Conservation (phyloP, 2,329 filamentous ascomycete species). For the Alternaria sp. region DNA sequence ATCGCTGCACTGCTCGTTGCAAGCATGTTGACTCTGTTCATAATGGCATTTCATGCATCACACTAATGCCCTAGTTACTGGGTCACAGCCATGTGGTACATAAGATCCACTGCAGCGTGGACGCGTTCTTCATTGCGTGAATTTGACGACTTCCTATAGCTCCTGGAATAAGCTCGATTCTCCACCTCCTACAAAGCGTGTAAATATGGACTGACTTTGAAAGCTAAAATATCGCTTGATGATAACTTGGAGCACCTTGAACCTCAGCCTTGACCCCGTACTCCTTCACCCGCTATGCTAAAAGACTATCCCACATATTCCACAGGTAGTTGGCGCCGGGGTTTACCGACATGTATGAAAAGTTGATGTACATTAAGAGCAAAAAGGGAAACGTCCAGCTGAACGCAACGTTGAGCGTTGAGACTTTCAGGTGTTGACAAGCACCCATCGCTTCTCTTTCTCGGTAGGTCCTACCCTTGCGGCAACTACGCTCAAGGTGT, state of each 20-base stretch:
- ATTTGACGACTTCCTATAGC: not conserved
- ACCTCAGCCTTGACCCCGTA: not conserved
- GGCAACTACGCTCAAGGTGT: conserved; percentile 71
- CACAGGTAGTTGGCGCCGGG: not conserved
- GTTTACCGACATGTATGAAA: not conserved
- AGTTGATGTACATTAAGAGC: not conserved
- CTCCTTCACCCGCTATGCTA: not conserved
- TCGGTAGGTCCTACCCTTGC: conserved; percentile 66
- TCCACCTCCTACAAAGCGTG: not conserved
- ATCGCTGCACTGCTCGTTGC: not conserved
- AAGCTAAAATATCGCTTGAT: not conserved
- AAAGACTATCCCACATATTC: not conserved
- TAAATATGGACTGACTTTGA: not conserved
- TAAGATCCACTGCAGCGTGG: not conserved
- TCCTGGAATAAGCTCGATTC: not conserved
- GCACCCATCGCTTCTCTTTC: conserved; percentile 69
- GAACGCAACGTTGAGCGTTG: not conserved
- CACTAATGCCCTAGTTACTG: not conserved
- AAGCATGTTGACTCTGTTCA: not conserved
- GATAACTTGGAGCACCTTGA: not conserved
- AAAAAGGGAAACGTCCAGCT: not conserved
- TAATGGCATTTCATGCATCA: not conserved
- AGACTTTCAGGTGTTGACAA: conserved; percentile 29
- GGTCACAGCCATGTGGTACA: not conserved
- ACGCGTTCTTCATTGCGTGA: not conserved